These are phyloP conservation scores for Apiospora arundinis DNA, from an alignment of 2,329 filamentous ascomycete genomes.

Conservation along the genomic window DNA sequence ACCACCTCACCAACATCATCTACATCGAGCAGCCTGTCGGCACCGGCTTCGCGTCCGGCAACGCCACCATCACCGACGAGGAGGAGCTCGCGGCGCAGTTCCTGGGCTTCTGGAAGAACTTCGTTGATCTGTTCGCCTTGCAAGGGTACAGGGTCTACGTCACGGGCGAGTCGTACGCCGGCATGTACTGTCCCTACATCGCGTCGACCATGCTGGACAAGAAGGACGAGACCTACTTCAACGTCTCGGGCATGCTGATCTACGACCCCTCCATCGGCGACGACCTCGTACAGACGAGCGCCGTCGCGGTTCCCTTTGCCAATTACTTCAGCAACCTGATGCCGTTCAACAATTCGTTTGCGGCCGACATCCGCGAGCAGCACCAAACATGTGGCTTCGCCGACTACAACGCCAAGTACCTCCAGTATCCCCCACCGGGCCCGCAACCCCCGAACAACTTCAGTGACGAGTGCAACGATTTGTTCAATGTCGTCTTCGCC, in stretches of 20 bases:
- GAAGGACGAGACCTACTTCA: slow-evolving; percentile 55
- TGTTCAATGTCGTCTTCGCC: slow-evolving; percentile 58
- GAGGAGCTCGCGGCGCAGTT: slow-evolving; percentile 75
- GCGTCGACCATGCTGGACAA: slow-evolving; percentile 57
- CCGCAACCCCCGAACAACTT: slow-evolving; percentile 57
- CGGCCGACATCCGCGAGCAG: slow-evolving; percentile 56
- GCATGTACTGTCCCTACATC: slow-evolving; percentile 62
- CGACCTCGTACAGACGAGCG: slow-evolving; percentile 45
- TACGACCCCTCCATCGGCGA: slow-evolving; percentile 70
- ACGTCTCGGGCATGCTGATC: slow-evolving; percentile 62
- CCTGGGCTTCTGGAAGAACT: slow-evolving; percentile 73
- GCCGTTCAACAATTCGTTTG: slow-evolving; percentile 63
- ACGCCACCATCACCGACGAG: slow-evolving; percentile 67
- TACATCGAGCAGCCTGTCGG: slow-evolving; percentile 74
- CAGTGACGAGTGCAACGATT: slow-evolving; percentile 55
- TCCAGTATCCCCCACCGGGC: slow-evolving; percentile 68
- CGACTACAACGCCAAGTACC: slow-evolving; percentile 58
- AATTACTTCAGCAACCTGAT: slow-evolving; percentile 62
- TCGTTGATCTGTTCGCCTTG: slow-evolving; percentile 59
- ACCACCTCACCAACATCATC: slow-evolving; percentile 76
- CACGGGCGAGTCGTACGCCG: slow-evolving; percentile 61
- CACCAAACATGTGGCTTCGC: slow-evolving; percentile 64
- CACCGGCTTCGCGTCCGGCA: slow-evolving; percentile 73
- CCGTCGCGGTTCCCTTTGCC: slow-evolving; percentile 60
- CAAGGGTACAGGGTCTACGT: slow-evolving; percentile 60